phyloP scores from a whole-genome alignment of 129 eudicot genomes.

The Saposhnikovia divaricata region DNA sequence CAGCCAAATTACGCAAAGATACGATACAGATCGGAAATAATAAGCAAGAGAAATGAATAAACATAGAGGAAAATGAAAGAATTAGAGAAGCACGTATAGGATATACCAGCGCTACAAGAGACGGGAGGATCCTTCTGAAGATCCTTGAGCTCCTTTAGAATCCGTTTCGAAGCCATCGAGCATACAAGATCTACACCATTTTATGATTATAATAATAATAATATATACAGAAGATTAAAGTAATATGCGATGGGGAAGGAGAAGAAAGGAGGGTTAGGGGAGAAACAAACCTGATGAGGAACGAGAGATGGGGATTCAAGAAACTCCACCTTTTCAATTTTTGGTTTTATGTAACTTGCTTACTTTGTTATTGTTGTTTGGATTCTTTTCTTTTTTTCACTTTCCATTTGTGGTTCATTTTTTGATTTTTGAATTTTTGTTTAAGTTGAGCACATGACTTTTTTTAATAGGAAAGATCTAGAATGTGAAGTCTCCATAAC shows the following conservation, averaged over 20 bases:
- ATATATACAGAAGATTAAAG: neutral
- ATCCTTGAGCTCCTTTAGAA: constrained; percentile 4
- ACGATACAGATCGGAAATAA: neutral
- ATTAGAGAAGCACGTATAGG: neutral
- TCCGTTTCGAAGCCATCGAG: constrained; percentile 3
- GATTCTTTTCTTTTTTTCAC: no score
- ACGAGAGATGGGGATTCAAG: neutral
- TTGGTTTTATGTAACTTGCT: no score
- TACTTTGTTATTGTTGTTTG: no score
- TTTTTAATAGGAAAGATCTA: no score
- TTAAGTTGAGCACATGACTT: no score
- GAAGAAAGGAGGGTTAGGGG: neutral
- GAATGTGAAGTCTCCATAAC: no score
- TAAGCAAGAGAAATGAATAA: neutral
- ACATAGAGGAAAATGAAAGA: neutral
- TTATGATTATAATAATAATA: neutral
- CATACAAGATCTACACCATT: constrained; percentile 1
- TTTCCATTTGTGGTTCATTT: no score
- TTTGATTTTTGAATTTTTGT: no score
- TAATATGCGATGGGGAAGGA: no score
- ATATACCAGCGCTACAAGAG: constrained; percentile 5
- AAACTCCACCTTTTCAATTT: no score
- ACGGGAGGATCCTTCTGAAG: constrained; percentile 6
- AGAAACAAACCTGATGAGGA: neutral
- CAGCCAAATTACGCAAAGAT: neutral